A percentile compares a stretch with the other conserved stretches of the same genome.
These are phyloP conservation scores for Trypanosoma rangeli DNA, from an alignment of 208 protist genomes.

Conservation along the genomic window DNA sequence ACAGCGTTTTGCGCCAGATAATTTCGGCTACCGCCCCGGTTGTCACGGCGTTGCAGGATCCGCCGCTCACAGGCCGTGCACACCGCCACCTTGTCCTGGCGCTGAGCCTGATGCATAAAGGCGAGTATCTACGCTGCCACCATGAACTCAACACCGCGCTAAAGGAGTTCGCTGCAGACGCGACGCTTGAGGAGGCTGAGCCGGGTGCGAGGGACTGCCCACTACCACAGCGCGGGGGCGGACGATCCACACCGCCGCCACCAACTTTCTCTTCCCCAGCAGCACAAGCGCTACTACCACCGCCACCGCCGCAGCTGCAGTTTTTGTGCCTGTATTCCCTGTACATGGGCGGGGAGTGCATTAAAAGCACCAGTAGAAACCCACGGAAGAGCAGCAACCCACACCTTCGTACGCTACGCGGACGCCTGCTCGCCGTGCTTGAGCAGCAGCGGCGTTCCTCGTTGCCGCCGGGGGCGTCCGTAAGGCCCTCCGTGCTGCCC, in stretches of 20 bases:
- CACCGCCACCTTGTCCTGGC: conserved; percentile 56
- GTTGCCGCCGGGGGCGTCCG: conserved; percentile 5
- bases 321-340: conserved; percentile 82
- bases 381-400: conserved; percentile 57
- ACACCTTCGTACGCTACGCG: conserved; percentile 63
- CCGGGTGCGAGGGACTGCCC: not conserved
- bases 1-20: conserved; percentile 17
- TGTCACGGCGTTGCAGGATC: conserved; percentile 15
- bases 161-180: conserved; percentile 23
- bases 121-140: conserved; percentile 80
- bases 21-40: conserved; percentile 13
- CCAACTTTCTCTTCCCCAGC: conserved; percentile 8
- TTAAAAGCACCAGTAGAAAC: conserved; percentile 43
- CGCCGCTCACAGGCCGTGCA: conserved; percentile 20
- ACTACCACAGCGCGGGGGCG: not conserved
- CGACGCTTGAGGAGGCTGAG: not conserved
- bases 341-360: conserved; percentile 74
- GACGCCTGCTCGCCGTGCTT: conserved; percentile 59
- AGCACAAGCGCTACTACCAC: not conserved
- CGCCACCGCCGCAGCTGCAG: conserved; percentile 33
- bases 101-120: conserved; percentile 52
- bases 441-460: conserved; percentile 30
- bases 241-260: not conserved
- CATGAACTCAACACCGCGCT: conserved; percentile 49
- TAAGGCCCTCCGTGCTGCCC: not conserved